A percentile compares a stretch with the other conserved stretches of the same genome.
Evolutionary conservation across 129 eudicot genomes (phyloP).

Genomic region (Helichrysum umbraculigerum): DNA sequence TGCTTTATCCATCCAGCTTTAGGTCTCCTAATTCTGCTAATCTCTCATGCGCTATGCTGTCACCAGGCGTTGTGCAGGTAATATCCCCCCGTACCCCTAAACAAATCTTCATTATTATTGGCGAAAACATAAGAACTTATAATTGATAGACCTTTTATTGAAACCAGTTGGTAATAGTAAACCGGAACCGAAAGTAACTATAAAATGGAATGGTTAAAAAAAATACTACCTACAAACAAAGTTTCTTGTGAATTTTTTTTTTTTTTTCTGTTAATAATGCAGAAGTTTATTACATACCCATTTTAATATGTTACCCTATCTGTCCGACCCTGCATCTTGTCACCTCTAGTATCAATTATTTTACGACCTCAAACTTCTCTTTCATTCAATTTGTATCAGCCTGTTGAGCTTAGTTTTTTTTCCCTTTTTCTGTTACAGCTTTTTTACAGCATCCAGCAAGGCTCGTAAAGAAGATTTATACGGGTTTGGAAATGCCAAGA

Average conservation of each 20-base stretch:
- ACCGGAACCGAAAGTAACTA: not conserved
- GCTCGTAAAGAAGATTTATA: constrained; percentile 48
- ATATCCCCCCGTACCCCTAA: not conserved
- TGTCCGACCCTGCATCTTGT: not conserved
- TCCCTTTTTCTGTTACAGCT: constrained; percentile 46
- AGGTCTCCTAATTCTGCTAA: constrained; percentile 70
- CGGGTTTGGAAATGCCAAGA: constrained; percentile 46
- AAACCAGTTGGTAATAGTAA: not conserved
- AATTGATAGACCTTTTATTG: not conserved
- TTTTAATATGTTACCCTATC: not conserved
- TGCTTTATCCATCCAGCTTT: constrained; percentile 93
- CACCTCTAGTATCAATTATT: not conserved
- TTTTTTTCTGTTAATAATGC: not conserved
- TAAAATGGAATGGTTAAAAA: not conserved
- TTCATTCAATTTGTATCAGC: constrained; percentile 4
- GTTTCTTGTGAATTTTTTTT: not conserved
- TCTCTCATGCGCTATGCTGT: constrained; percentile 66
- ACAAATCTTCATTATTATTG: too few species aligned
- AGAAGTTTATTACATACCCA: not conserved
- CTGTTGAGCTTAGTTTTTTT: not conserved
- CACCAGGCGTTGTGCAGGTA: constrained; percentile 90
- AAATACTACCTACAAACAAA: not conserved
- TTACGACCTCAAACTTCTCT: not conserved
- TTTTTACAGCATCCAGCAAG: constrained; percentile 78
- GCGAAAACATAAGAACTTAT: too few species aligned